These are phyloP conservation scores for Taphrina communis DNA, from an alignment of 1,139 yeast species.

Conservation along the genomic window DNA sequence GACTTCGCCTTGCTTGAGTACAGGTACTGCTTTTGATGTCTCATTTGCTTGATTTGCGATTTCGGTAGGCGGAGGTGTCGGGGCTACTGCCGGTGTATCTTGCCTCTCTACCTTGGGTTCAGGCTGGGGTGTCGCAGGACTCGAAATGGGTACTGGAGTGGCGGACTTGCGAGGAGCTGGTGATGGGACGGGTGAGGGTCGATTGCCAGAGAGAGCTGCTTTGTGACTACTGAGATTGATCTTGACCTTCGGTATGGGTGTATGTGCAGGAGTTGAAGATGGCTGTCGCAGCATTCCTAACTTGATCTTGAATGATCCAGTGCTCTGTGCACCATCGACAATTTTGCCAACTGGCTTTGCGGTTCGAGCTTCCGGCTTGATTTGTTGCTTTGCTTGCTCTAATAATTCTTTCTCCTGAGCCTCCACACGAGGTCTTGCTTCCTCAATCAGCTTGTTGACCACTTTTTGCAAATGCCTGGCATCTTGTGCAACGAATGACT, in stretches of 20 bases:
- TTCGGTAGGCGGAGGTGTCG: neutral
- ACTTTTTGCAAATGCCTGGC: conserved; percentile 60
- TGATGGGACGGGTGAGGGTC: conserved; percentile 10
- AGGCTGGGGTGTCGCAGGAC: conserved; percentile 8
- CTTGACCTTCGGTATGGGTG: conserved; percentile 17
- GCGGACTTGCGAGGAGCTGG: conserved; percentile 17
- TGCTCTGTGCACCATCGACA: neutral
- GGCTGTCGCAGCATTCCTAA: conserved; percentile 30
- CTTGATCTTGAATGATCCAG: conserved; percentile 23
- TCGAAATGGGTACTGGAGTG: conserved; percentile 20
- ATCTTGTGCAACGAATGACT: conserved; percentile 79
- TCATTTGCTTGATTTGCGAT: neutral
- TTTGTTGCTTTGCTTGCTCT: conserved; percentile 9
- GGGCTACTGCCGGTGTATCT: conserved; percentile 3
- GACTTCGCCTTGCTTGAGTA: neutral
- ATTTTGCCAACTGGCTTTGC: neutral
- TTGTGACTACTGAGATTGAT: conserved; percentile 20
- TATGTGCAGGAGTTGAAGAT: conserved; percentile 14
- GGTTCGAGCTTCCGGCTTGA: conserved; percentile 12
- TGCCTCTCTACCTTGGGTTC: conserved; percentile 12
- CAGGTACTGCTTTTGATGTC: neutral
- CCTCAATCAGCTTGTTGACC: conserved; percentile 27
- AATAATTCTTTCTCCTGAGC: conserved; percentile 17
- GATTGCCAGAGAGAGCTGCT: neutral
- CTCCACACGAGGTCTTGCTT: conserved; percentile 20